Base-by-base conservation (phyloP, 75 land plant genomes). In the Isoetes taiwanensis region DNA sequence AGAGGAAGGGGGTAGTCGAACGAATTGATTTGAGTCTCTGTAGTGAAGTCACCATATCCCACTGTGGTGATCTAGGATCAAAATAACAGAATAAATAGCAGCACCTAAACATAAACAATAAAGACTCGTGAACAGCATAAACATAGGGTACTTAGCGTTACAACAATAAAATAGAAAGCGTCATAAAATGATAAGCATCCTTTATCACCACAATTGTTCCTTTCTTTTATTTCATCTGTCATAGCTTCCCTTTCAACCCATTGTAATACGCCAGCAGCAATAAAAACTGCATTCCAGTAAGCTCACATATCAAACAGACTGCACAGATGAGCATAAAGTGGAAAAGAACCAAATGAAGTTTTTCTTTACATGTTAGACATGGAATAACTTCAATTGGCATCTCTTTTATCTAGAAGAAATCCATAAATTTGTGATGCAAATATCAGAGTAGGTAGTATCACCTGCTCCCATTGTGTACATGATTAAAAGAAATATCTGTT, bases 231-330 rank as follows among this genome's bases (percentile, higher is more conserved):
- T 6, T 46, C 16, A 6, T 5, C 50, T n/a, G 50, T 19, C n/a
- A 23, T 46, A 46, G 50, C n/a, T 16, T 16, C 23, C 6, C 23
- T 19, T 46, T 46, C 50, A 19, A 46, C 50, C 50, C 50, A 46
- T n/a, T 46, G 50, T 6, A 46, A 23, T 46, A 46, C 4, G 19
- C 50, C 50, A 46, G 50, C 50, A n/a, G 50, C 50, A 46, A 46
- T 46, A 46, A 46, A 46, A 46, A 46, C 50, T 46, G 19, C 50
- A 46, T 46, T 5, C 16, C 16, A n/a, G n/a, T n/a, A n/a, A n/a
- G n/a, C n/a, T n/a, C n/a, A n/a, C n/a, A n/a, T n/a, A n/a, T n/a
- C n/a, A n/a, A n/a, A n/a, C n/a, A n/a, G n/a, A n/a, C n/a, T n/a
- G n/a, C n/a, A n/a, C n/a, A n/a, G n/a, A n/a, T n/a, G n/a, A n/a